Conservation (phyloP, 116 monocot species). For the Cymodocea nodosa region DNA sequence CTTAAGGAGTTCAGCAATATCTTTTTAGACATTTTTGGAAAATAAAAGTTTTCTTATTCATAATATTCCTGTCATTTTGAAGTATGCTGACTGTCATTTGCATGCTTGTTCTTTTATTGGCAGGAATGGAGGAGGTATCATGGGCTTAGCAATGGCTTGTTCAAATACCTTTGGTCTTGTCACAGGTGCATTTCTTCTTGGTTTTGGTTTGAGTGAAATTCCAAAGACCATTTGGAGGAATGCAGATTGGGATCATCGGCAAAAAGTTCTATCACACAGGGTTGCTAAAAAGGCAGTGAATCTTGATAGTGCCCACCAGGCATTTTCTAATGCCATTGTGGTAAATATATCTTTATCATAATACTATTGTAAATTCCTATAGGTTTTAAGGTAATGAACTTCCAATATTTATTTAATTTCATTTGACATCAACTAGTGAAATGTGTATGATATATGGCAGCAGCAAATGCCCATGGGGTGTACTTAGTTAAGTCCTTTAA, state of each 20-base stretch:
- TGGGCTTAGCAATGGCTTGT: constrained; percentile 89
- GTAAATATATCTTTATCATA: constrained; percentile 24
- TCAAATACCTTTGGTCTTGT: constrained; percentile 99
- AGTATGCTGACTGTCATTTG: not conserved
- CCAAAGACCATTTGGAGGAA: constrained; percentile 96
- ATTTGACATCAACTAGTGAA: no score
- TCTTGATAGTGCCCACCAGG: constrained; percentile 95
- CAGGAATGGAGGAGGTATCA: constrained; percentile 52
- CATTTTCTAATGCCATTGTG: constrained; percentile 96
- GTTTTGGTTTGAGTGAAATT: constrained; percentile 97
- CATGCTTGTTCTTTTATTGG: constrained; percentile 9
- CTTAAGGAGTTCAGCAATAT: not conserved
- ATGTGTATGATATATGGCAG: no score
- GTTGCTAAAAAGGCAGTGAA: constrained; percentile 97
- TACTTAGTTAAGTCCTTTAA: no score
- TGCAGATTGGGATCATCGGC: constrained; percentile 85
- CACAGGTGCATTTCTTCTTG: constrained; percentile 99
- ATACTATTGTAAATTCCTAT: not conserved
- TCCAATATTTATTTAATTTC: not conserved
- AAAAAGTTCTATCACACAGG: constrained; percentile 86
- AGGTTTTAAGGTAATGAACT: not conserved
- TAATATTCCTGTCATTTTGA: not conserved
- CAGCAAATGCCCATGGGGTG: no score
- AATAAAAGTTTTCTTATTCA: not conserved
- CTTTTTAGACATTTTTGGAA: not conserved